Base-by-base conservation (phyloP, 2,329 filamentous ascomycete species). In the Sarocladium oryzae region DNA sequence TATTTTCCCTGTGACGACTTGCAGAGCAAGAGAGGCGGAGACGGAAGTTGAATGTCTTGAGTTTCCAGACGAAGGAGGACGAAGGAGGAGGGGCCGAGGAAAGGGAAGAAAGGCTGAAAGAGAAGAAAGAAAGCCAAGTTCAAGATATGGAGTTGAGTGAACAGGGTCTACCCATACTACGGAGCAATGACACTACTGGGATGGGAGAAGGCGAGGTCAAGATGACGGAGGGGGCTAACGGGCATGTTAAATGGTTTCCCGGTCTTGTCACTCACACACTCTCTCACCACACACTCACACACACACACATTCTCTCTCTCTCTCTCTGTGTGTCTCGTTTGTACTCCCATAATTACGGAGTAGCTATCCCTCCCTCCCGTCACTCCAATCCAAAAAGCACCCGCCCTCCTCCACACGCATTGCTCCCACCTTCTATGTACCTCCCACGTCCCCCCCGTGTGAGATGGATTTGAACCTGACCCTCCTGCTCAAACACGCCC, bases 401-500 rank as follows among this genome's bases (percentile, higher is more conserved):
- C n/a, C 35, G 7, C 28, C 28, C 28, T 30, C 28, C 7, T 30
- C 13, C 28, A 7, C 7, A 7, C 28, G 7, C 7, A 30, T 7
- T 13, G 13, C 28, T 30, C 28, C 7, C 28, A 30, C 28, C 28
- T 7, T 13, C 28, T 30, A 30, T 13, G 13, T 30, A 5, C 37
- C 37, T 16, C 37, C 23, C 37, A 5, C 16, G 9, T 4, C 11
- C 40, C 21, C 21, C 23, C 4, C 7, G 40, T 43, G 40, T 23
- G 40, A 28, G n/a, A 43, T 28, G 40, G 21, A 8, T 28, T 13
- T 18, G 35, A 37, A 37, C 6, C n/a, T 43, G 40, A 26, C 40
- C 40, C 40, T 43, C 40, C 40, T 20, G 40, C 40, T 43, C 40
- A 26, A 40, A 40, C 37, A 40, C 37, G 37, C 37, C 37, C 37